Evolutionary conservation across 768 basidiomycete species (phyloP), one percentile per base, ranked within the genome.

Genomic region (Lentinula lateritia): DNA sequence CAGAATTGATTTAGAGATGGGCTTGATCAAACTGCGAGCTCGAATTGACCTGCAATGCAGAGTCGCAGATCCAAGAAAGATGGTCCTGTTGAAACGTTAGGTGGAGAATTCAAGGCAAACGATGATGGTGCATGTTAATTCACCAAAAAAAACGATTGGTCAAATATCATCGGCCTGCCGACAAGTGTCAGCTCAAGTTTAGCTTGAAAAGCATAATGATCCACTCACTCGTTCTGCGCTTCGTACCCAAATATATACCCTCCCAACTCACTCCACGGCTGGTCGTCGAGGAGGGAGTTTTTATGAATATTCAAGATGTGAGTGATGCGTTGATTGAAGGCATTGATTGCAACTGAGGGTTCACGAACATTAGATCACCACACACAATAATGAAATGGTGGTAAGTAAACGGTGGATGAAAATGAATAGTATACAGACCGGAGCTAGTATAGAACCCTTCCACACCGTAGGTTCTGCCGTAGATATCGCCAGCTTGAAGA

Each of bases 171-270:
- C 10, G 69, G 69, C 53, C 67, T 68, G 32, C 2, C 32, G 32
- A 58, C 6, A 45, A 15, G 50, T n/a, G 38, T 41, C 23, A 18
- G 16, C 34, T 6, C 32, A 50, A 20, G 16, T 8, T 41, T 45
- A 18, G 23, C 5, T 3, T 58, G 4, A 48, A 56, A n/a, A 18
- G 5, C 23, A 34, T 23, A 1, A 52, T 6, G 50, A 9, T 9
- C 10, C 13, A 62, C 62, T 10, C 16, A 67, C 69, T 76, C 74
- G 50, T 76, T 75, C 65, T 76, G 71, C 9, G 75, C 73, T 67
- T 76, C 74, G 59, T 72, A 72, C 1, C 68, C 76, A 56, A 76
- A 75, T 60, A 78, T 76, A 62, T 78, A 71, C 20, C 71, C 69
- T 46, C 58, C 68, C 4, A 78, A 67, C 52, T 74, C 69, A 61